Evolutionary conservation across 1,284 basidiomycete species (phyloP).

Genomic region (Omphalotus olearius): DNA sequence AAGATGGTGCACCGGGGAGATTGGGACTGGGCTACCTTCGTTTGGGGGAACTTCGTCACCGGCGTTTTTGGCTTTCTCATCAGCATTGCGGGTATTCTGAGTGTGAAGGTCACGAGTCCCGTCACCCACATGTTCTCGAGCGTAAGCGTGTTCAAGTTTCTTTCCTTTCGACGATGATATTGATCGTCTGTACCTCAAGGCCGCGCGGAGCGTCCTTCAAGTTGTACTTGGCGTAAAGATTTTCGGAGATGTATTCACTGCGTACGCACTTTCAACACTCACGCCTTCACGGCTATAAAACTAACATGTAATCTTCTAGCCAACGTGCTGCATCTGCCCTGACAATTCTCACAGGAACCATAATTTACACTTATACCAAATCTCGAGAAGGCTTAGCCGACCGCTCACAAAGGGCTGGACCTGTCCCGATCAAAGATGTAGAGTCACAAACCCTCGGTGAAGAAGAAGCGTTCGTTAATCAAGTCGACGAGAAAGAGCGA

Average conservation of each 20-base stretch:
- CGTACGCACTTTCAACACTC: constrained; percentile 28
- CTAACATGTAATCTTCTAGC: constrained; percentile 20
- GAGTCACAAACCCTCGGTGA: background rate
- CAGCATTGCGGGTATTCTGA: constrained; percentile 48
- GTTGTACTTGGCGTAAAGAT: constrained; percentile 51
- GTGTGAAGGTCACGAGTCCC: constrained; percentile 55
- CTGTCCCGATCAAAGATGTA: constrained; percentile 1
- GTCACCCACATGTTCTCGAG: constrained; percentile 60
- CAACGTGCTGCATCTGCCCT: constrained; percentile 45
- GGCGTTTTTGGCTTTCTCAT: constrained; percentile 56
- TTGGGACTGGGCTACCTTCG: constrained; percentile 39
- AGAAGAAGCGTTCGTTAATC: background rate
- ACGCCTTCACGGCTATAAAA: background rate
- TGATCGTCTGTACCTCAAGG: constrained; percentile 27
- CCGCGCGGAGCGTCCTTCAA: constrained; percentile 55
- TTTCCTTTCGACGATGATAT: background rate
- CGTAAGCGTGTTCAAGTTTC: constrained; percentile 29
- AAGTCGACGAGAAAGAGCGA: background rate
- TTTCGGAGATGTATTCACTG: constrained; percentile 48
- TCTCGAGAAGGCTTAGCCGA: constrained; percentile 6
- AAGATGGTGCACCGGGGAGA: constrained; percentile 19
- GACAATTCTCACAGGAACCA: constrained; percentile 43
- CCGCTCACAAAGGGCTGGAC: background rate
- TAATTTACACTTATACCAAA: constrained; percentile 25
- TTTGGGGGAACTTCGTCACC: constrained; percentile 47